Percentiles rank a stretch among this genome's conserved stretches.
These are phyloP conservation scores for Metarhizium album DNA, from an alignment of 2,329 filamentous ascomycete species.

Conservation along the genomic window DNA sequence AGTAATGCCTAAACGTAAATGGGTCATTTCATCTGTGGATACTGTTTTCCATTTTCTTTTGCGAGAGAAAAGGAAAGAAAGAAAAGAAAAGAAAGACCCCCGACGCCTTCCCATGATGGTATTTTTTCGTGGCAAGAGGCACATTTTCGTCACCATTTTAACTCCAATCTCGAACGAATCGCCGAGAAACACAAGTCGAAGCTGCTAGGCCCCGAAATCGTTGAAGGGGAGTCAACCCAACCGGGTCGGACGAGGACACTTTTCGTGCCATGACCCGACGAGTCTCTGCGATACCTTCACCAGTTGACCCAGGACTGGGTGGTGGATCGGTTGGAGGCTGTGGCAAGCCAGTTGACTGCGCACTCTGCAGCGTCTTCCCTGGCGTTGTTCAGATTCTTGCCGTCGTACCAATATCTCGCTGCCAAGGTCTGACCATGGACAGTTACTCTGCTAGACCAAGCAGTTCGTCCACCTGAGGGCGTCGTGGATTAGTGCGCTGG, in stretches of 20 bases:
- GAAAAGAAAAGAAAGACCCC: background rate
- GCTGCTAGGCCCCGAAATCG: too few relatives aligned
- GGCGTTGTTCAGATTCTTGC: constrained; percentile 76
- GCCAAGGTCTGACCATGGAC: constrained; percentile 53
- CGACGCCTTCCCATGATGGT: constrained; percentile 2
- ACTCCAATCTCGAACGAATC: background rate
- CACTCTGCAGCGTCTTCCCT: constrained; percentile 86
- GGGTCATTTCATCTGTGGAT: background rate
- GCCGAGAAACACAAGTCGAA: background rate
- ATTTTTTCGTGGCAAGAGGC: background rate
- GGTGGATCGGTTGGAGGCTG: constrained; percentile 19
- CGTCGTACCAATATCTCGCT: constrained; percentile 89
- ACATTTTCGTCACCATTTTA: background rate
- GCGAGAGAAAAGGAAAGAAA: background rate
- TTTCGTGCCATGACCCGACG: background rate
- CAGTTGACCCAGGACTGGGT: constrained; percentile 16
- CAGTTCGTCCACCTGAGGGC: constrained; percentile 66
- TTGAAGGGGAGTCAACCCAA: background rate
- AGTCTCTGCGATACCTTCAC: background rate
- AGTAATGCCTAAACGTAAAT: background rate
- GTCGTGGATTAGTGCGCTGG: background rate
- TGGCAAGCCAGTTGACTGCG: constrained; percentile 49
- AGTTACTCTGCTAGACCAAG: constrained; percentile 77
- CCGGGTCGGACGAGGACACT: background rate
- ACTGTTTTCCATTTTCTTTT: background rate